phyloP scores from a whole-genome alignment of 2,329 filamentous ascomycete species.

The Teratosphaeria gauchensis region DNA sequence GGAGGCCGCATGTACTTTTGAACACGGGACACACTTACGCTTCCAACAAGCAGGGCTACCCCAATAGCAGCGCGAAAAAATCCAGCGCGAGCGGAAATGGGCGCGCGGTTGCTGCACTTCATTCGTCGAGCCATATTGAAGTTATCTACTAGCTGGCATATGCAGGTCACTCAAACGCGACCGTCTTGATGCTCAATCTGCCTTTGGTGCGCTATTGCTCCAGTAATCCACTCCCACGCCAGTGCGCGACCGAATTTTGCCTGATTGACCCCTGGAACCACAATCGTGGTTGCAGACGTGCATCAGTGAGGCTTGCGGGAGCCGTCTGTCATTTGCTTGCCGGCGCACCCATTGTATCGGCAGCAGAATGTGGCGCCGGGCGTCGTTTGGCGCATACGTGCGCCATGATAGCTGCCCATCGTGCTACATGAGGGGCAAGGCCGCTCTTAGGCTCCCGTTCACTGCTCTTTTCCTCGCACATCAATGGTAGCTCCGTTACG shows the following conservation, averaged over 20 bases:
- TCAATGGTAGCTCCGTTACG: background rate
- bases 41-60: background rate
- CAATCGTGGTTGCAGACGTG: background rate
- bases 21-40: constrained; percentile 26
- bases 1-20: constrained; percentile 25
- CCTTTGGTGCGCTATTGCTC: background rate
- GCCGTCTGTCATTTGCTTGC: background rate
- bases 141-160: background rate
- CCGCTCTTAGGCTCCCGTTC: background rate
- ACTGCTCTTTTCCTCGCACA: background rate
- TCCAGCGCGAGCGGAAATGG: constrained; percentile 5
- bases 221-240: background rate
- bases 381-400: background rate
- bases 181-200: background rate
- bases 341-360: background rate
- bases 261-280: background rate
- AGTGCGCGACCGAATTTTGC: background rate
- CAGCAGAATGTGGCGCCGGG: background rate
- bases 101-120: constrained; percentile 12
- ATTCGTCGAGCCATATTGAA: constrained; percentile 7
- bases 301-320: background rate
- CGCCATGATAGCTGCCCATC: constrained; percentile 1
- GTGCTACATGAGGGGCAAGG: constrained; percentile 5
- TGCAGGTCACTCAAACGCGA: background rate
- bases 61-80: background rate